These are phyloP conservation scores for thale cress (Arabidopsis thaliana) DNA, from an alignment of 345 rosid genomes.

Conservation along the genomic window DNA sequence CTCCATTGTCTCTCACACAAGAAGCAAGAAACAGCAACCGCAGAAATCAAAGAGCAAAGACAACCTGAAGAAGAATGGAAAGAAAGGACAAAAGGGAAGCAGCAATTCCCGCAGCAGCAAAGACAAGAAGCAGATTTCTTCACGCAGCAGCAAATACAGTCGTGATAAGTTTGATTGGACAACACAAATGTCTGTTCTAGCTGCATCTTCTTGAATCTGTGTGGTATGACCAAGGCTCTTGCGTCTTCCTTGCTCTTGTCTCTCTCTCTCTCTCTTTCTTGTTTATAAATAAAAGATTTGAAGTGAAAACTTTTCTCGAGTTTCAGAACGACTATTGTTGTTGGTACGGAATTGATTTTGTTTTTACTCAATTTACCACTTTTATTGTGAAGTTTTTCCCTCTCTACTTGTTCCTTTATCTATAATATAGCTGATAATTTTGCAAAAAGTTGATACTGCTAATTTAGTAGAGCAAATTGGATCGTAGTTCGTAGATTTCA, in stretches of 20 bases:
- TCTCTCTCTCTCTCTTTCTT: not conserved
- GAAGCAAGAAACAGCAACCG: slow-evolving; percentile 51
- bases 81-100: slow-evolving; percentile 82
- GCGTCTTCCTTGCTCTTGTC: slow-evolving; percentile 11
- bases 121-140: slow-evolving; percentile 63
- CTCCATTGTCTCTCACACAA: slow-evolving; percentile 66
- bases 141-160: slow-evolving; percentile 47
- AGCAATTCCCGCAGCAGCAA: slow-evolving; percentile 53
- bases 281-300: slow-evolving; percentile 33
- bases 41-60: slow-evolving; percentile 64
- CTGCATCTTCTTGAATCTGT: slow-evolving; percentile 54
- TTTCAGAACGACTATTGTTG: slow-evolving; percentile 14
- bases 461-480: not conserved
- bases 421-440: not conserved
- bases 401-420: not conserved
- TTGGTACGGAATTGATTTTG: not conserved
- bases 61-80: slow-evolving; percentile 63
- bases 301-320: slow-evolving; percentile 21
- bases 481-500: not conserved
- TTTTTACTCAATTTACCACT: not conserved
- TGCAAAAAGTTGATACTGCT: not conserved
- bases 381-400: not conserved
- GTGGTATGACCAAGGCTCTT: slow-evolving; percentile 13
- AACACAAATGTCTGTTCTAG: slow-evolving; percentile 59
- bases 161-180: slow-evolving; percentile 40